Evolutionary conservation across 2,329 filamentous ascomycete species (phyloP), one percentile per base, ranked within the genome.

Genomic region (Talaromyces sp.): DNA sequence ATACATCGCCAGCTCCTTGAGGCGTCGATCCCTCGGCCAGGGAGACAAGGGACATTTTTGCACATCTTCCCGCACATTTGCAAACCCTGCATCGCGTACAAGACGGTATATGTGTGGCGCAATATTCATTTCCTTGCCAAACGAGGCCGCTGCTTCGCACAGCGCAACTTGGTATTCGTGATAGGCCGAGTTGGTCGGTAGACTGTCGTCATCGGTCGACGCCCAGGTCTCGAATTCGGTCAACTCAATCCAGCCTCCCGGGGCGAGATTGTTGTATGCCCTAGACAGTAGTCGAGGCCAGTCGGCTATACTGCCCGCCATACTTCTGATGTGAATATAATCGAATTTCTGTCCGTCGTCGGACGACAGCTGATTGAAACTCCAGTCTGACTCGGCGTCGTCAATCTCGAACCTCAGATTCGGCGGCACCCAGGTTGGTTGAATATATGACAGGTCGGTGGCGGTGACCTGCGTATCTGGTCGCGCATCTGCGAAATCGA

Each of bases 41-140:
- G 74, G 68, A 67, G 81, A 82, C 3, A 76, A 74, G 0, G 84
- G 84, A 75, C 83, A 81, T 68, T 73, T 64, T 9, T 60, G 45
- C 10, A 60, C 64, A 15, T 69, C 64, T 50, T 85, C 80, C 0
- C 74, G 74, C 0, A 87, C 79, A 57, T 84, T 79, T 13, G 77
- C 73, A 65, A 86, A 87, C 0, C 85, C 85, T 0, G 80, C 83
- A 2, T 81, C 80, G 4, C 74, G 72, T 63, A 86, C 76, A 58
- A 79, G 78, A 31, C 73, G 70, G 64, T 75, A 73, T n/a, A 78
- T 73, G 15, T 74, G 67, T 11, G 72, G 63, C 43, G 73, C 73
- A 17, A 77, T 64, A 50, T 72, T 70, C 54, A 73, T 65, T 17
- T 61, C 58, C 54, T 73, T 74, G 19, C 73, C 73, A 47, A 71